phyloP scores from a whole-genome alignment of 805 yeast genomes.

The Cyberlindnera mississippiensis region DNA sequence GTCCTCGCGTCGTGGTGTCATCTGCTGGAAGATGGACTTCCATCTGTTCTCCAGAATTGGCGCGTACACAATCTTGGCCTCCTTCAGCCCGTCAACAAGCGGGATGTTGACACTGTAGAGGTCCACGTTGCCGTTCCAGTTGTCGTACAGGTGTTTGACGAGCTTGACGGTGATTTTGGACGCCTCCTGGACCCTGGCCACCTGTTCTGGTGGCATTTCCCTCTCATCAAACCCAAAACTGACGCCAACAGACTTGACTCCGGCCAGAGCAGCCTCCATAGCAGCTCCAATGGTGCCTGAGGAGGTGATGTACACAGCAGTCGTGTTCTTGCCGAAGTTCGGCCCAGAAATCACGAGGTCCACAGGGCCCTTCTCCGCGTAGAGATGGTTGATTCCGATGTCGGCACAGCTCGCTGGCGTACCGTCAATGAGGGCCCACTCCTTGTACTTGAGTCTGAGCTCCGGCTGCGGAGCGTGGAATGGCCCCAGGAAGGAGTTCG shows the following conservation, averaged over 20 bases:
- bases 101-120: conserved; percentile 86
- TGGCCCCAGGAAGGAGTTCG: conserved; percentile 62
- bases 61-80: conserved; percentile 66
- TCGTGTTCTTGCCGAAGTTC: conserved; percentile 89
- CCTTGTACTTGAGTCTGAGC: conserved; percentile 44
- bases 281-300: conserved; percentile 98
- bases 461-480: conserved; percentile 47
- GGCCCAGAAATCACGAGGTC: conserved; percentile 94
- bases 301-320: conserved; percentile 82
- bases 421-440: conserved; percentile 86
- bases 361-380: conserved; percentile 50
- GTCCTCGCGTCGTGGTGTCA: conserved; percentile 11
- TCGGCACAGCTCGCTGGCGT: conserved; percentile 97
- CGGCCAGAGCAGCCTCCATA: conserved; percentile 79
- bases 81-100: conserved; percentile 46
- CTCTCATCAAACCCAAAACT: conserved; percentile 74
- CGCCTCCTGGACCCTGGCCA: conserved; percentile 47
- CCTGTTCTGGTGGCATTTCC: conserved; percentile 40
- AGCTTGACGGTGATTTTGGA: conserved; percentile 63
- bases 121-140: conserved; percentile 61
- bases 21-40: conserved; percentile 54
- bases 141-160: conserved; percentile 50
- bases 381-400: conserved; percentile 75
- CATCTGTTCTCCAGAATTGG: conserved; percentile 82
- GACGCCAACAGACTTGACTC: conserved; percentile 67